Base-by-base conservation (phyloP, 1,284 basidiomycete species). In the Leccinum pachyderme region DNA sequence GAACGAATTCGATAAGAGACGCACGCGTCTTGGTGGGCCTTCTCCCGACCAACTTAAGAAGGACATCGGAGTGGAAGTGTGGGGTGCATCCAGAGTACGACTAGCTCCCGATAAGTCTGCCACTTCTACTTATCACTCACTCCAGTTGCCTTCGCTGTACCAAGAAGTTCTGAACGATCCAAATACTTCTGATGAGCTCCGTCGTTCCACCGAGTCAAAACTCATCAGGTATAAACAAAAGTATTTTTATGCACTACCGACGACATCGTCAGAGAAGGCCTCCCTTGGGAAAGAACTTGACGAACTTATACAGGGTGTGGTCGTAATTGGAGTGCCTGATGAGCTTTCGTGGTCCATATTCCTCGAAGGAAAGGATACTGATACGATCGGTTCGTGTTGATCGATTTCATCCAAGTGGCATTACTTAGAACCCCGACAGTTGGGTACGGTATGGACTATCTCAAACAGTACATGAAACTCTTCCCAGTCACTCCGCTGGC, bases 261-360 rank as follows among this genome's bases (percentile, higher is more conserved):
- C 80, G 22, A 71, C 72, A 27, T 71, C 75, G 7, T 63, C 67
- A 0, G 63, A 72, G 12, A 94, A 92, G 69, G 63, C 65, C 6
- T 63, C 68, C 15, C 60, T 87, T 12, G 75, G 82, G 3, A 68
- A 73, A n/a, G 84, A 91, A 60, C 75, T 95, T 4, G 79, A 89
- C 49, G 80, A 82, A 6, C 73, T 95, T 47, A 79, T 90, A 1
- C 74, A 80, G 15, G 93, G 91, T 3, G 81, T 84, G 47, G 82
- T 95, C 9, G 72, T 93, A 6, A 75, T 97, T 29, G 76, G 78
- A 29, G 79, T 93, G n/a, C 80, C 83, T 0, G 86, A 95, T 63
- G 84, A 89, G 60, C 63, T 87, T 13, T 91, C 91, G 0, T 97
- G 94, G 94, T 79, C 73, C 32, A 71, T 92, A 18, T 84, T 80